Evolutionary conservation across 2,329 filamentous ascomycete species (phyloP).

Genomic region (Penicillium sp.): DNA sequence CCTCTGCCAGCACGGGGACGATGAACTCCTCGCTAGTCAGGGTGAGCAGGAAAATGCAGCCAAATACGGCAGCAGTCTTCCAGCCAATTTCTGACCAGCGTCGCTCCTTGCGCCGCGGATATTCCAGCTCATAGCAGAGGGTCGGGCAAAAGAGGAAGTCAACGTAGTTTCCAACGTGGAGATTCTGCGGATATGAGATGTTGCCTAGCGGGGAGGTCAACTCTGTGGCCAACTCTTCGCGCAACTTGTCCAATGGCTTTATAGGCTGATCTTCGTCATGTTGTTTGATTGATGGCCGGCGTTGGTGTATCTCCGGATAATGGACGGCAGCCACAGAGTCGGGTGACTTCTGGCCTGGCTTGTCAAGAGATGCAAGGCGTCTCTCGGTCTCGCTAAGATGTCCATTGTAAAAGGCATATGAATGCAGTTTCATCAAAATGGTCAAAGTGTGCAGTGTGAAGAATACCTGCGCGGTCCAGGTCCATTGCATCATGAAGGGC

Average conservation of each 20-base stretch:
- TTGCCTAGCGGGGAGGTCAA: slow-evolving; percentile 86
- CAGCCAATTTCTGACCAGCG: slow-evolving; percentile 78
- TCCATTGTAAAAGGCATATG: slow-evolving; percentile 96
- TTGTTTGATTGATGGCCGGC: slow-evolving; percentile 28
- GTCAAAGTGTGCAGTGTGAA: slow-evolving; percentile 86
- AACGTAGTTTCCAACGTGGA: slow-evolving; percentile 75
- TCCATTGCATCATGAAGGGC: slow-evolving; percentile 84
- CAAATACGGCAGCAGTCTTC: slow-evolving; percentile 87
- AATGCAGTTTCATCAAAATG: slow-evolving; percentile 98
- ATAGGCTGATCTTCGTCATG: slow-evolving; percentile 39
- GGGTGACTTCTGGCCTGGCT: slow-evolving; percentile 63
- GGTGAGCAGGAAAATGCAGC: slow-evolving; percentile 92
- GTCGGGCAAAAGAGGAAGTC: slow-evolving; percentile 93
- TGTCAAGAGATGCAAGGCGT: slow-evolving; percentile 77
- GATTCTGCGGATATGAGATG: slow-evolving; percentile 84
- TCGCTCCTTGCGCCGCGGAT: slow-evolving; percentile 73
- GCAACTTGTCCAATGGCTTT: slow-evolving; percentile 63
- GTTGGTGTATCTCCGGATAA: slow-evolving; percentile 61
- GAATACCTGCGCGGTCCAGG: slow-evolving; percentile 97
- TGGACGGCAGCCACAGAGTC: slow-evolving; percentile 63
- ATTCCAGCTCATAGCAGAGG: slow-evolving; percentile 95
- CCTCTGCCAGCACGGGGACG: slow-evolving; percentile 78
- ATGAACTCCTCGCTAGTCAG: slow-evolving; percentile 94
- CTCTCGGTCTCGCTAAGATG: slow-evolving; percentile 86
- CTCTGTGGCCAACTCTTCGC: slow-evolving; percentile 85